These are phyloP conservation scores for Podospora bellae-mahoneyi DNA, from an alignment of 495 filamentous ascomycete genomes.

Conservation along the genomic window DNA sequence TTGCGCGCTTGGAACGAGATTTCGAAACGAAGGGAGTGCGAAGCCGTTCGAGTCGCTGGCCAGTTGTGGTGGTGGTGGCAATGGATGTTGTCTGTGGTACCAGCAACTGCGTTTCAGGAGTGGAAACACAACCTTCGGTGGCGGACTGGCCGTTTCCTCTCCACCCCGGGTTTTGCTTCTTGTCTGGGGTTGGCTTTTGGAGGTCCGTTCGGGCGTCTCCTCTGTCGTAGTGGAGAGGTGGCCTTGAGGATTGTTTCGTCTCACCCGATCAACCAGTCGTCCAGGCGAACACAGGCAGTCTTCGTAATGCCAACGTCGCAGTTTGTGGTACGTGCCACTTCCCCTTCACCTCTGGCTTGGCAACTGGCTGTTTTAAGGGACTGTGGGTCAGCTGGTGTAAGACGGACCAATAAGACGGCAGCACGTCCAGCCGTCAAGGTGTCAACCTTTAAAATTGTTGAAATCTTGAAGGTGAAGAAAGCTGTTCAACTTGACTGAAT, in stretches of 20 bases:
- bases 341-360: constrained; percentile 5
- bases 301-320: constrained; percentile 14
- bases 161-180: neutral
- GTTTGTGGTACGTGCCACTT: neutral
- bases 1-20: constrained; percentile 8
- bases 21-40: constrained; percentile 9
- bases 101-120: neutral
- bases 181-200: neutral
- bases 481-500: neutral
- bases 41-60: neutral
- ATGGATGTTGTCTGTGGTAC: neutral
- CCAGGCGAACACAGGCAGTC: neutral
- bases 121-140: neutral
- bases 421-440: constrained; percentile 2
- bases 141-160: neutral
- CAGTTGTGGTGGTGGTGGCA: constrained; percentile 4
- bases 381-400: constrained; percentile 6
- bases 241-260: constrained; percentile 4
- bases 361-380: neutral
- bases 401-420: constrained; percentile 1
- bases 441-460: neutral
- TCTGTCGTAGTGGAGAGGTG: constrained; percentile 5
- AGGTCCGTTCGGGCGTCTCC: neutral
- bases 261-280: neutral
- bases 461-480: neutral